Evolutionary conservation across 2,329 filamentous ascomycete species (phyloP), one percentile per base, ranked within the genome.

Genomic region (Boeremia lycopersici): DNA sequence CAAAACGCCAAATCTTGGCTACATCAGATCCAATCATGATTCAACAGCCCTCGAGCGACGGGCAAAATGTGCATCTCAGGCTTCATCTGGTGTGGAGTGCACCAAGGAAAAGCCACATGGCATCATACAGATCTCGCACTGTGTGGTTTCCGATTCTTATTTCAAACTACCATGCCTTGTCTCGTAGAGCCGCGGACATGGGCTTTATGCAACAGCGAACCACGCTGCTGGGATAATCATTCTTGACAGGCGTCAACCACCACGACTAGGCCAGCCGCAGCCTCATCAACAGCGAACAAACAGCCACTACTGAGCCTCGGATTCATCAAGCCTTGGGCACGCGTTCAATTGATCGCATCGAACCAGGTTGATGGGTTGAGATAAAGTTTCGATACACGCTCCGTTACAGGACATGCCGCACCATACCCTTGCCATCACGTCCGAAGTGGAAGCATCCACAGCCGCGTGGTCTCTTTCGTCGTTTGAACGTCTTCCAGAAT

Each of bases 331-430:
- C 44, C 53, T 56, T 48, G 48, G 44, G 39, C 48, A 48, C 9
- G 13, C 39, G 48, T 48, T 56, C 48, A 15, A 39, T 30, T 43
- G 29, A 42, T 33, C 28, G 12, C 31, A 17, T 31, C 13, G 23
- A 36, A 45, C 53, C 48, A 28, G 44, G 48, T 41, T 44, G 48
- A 42, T 48, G 53, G 53, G 52, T 40, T 26, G 26, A 40, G 25
- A 42, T 41, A 50, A 38, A 46, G 48, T 56, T 56, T 56, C 44
- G 48, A 52, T 31, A 52, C 44, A 50, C 17, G 29, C 35, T 13
- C 34, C 52, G 48, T 48, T 45, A 48, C 53, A 56, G 30, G 40
- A 26, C 40, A 30, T 47, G 53, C 40, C 48, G 48, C 53, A 56
- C 53, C 48, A 56, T 52, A 36, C 34, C 34, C 35, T 26, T 31